phyloP scores from a whole-genome alignment of 2,329 filamentous ascomycete genomes.

The Stemphylium lycopersici region DNA sequence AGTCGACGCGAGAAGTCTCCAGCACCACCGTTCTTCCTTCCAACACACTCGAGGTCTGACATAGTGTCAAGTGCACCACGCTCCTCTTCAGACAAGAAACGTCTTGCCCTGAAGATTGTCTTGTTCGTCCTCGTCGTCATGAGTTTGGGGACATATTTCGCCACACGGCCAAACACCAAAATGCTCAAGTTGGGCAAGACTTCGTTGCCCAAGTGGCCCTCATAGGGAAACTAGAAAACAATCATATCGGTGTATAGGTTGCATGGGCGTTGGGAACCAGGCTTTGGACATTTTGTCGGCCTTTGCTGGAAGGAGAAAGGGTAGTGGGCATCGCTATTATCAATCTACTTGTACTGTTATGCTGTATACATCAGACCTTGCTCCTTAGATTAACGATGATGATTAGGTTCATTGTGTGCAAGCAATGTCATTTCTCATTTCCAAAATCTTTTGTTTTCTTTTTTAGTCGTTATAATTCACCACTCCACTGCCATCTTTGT shows the following conservation, averaged over 20 bases:
- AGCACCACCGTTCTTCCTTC: conserved; percentile 1
- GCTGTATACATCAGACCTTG: conserved; percentile 1
- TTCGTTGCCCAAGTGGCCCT: conserved; percentile 11
- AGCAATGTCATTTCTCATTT: neutral
- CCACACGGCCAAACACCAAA: conserved; percentile 4
- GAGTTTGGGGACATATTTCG: conserved; percentile 24
- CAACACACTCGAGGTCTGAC: conserved; percentile 33
- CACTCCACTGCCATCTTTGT: conserved; percentile 62
- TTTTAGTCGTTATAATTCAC: conserved; percentile 64
- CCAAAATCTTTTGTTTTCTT: too few relatives aligned
- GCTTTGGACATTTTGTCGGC: neutral
- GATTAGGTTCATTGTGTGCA: neutral
- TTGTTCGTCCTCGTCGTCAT: conserved; percentile 26
- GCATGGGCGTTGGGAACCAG: conserved; percentile 8
- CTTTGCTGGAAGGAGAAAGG: neutral
- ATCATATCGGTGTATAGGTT: neutral
- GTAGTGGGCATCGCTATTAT: neutral
- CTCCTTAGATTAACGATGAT: conserved; percentile 6
- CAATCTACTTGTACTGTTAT: conserved; percentile 3
- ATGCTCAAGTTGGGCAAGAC: conserved; percentile 1
- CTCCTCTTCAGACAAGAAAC: conserved; percentile 28
- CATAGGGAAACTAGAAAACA: conserved; percentile 4
- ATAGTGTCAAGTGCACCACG: conserved; percentile 36
- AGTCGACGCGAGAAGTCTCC: conserved; percentile 8
- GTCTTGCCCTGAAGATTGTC: conserved; percentile 29